Base-by-base conservation (phyloP, 163 green algal genomes). In the Coccomyxa subellipsoidea region DNA sequence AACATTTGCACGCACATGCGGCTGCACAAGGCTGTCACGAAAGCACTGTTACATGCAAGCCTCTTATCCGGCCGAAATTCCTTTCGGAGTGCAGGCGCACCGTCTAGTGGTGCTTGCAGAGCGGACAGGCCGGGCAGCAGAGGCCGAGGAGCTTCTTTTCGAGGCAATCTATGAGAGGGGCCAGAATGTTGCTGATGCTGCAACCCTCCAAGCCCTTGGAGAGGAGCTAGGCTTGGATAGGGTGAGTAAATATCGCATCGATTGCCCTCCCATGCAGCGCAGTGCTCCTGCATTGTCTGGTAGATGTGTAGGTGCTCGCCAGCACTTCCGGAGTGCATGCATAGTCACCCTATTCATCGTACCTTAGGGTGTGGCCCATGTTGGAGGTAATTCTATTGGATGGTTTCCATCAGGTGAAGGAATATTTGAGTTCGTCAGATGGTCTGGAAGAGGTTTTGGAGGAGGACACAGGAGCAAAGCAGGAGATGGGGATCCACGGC, bases 91-190 rank as follows among this genome's bases (percentile, higher is more conserved):
- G 80, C 80, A 84, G 47, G 80, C 40, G 8, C 80, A 84, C 47
- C 40, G 72, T 25, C 80, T 84, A 32, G 80, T 76, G 39, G 7
- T 34, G 72, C 72, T 81, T 32, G 80, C 80, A 18, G 59, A 80
- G 40, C 69, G 76, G 71, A n/a, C 76, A 8, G 80, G 80, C 71
- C 79, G 80, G 39, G 80, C 69, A 31, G 15, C 71, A 10, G 32
- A 76, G 39, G 80, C 80, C 23, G 32, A 80, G 38, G 72, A 78
- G 34, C 18, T 69, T 31, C 80, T 84, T 7, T 84, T 84, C 38
- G 32, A 78, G 69, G 54, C 40, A 25, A 78, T 70, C 34, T 83
- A 83, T 40, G 79, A 83, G 79, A 34, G 69, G 37, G 79, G 79
- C 23, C 38, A 34, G n/a, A 83, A 83, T 38, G 69, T 83, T 38